A percentile compares a stretch with the other conserved stretches of the same genome.
These are phyloP conservation scores for Millerozyma miso DNA, from an alignment of 805 yeast species.

Conservation along the genomic window DNA sequence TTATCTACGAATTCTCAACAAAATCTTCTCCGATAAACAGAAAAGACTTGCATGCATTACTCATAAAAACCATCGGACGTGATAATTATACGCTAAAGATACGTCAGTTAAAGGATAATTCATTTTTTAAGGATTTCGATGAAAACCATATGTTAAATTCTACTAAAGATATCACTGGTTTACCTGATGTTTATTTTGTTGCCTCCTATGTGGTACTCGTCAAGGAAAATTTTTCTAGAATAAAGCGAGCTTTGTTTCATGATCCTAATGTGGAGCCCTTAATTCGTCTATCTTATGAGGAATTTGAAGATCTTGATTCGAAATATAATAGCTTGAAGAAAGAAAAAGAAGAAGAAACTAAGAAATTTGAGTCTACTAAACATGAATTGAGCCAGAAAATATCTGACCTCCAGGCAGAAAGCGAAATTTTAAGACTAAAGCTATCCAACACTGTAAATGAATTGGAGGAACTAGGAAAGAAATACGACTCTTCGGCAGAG, in stretches of 20 bases:
- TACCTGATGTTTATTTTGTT: constrained; percentile 79
- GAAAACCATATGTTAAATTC: constrained; percentile 46
- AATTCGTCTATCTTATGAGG: constrained; percentile 59
- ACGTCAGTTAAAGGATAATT: constrained; percentile 63
- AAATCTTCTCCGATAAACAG: constrained; percentile 61
- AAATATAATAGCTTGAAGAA: constrained; percentile 25
- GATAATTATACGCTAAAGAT: constrained; percentile 75
- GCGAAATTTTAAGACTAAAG: constrained; percentile 12
- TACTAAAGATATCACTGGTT: constrained; percentile 72
- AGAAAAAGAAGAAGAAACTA: constrained; percentile 19
- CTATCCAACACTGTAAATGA: constrained; percentile 11
- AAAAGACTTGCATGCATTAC: constrained; percentile 52
- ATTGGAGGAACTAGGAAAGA: constrained; percentile 14
- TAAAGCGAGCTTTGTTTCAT: constrained; percentile 65
- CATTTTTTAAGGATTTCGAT: constrained; percentile 53
- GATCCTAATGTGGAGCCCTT: constrained; percentile 74
- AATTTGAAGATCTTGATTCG: constrained; percentile 43
- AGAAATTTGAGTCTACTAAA: constrained; percentile 15
- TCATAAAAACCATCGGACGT: constrained; percentile 71
- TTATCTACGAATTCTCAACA: constrained; percentile 72
- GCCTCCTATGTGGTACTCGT: constrained; percentile 58
- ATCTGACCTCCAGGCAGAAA: constrained; percentile 9
- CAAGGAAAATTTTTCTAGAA: constrained; percentile 63
- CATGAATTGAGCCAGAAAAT: constrained; percentile 16
- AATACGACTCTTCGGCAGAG: constrained; percentile 16